These are phyloP conservation scores for Hysterium pulicare DNA, from an alignment of 2,329 filamentous ascomycete species.

Conservation along the genomic window DNA sequence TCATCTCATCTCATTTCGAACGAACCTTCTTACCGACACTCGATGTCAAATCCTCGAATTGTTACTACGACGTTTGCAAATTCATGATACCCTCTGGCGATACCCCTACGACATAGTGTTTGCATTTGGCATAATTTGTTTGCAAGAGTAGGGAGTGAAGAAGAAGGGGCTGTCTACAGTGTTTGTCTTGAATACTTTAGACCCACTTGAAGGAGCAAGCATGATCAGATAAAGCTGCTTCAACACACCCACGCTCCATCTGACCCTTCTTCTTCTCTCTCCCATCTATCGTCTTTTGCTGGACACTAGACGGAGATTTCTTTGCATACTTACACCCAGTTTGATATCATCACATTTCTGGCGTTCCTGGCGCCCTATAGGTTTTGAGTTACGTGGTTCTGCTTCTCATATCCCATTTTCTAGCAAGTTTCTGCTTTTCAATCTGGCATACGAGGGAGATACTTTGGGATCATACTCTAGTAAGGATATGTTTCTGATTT, in stretches of 20 bases:
- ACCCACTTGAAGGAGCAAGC: background rate
- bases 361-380: background rate
- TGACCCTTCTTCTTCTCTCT: too few relatives aligned
- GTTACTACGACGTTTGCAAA: slow-evolving; percentile 15
- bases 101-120: slow-evolving; percentile 26
- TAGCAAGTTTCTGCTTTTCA: too few relatives aligned
- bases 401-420: background rate
- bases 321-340: background rate
- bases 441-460: too few relatives aligned
- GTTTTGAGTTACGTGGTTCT: background rate
- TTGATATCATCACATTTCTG: background rate
- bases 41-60: slow-evolving; percentile 10
- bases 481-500: too few relatives aligned
- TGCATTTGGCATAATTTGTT: slow-evolving; percentile 28
- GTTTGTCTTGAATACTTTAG: background rate
- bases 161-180: background rate
- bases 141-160: slow-evolving; percentile 1
- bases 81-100: slow-evolving; percentile 34
- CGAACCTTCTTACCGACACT: slow-evolving; percentile 9
- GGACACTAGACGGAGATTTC: background rate
- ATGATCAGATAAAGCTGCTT: too few relatives aligned
- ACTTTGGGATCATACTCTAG: too few relatives aligned
- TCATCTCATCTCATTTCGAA: slow-evolving; percentile 11
- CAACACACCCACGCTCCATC: too few relatives aligned
- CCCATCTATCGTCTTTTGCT: slow-evolving; percentile 1